These are phyloP conservation scores for Sindora glabra DNA, from an alignment of 306 rosid species.

Conservation along the genomic window DNA sequence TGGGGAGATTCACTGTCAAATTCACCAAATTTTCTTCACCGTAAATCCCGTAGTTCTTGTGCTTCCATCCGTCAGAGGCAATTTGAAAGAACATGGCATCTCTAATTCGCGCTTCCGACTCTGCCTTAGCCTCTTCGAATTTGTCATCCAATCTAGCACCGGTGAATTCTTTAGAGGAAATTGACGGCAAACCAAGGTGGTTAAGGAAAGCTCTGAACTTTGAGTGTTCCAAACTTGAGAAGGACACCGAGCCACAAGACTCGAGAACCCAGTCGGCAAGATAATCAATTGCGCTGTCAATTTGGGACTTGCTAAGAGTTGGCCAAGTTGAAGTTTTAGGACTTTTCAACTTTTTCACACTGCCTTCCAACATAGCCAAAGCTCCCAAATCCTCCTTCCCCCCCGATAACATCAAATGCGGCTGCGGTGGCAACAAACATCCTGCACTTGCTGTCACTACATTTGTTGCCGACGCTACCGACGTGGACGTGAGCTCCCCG, in stretches of 20 bases:
- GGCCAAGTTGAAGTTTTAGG: slow-evolving; percentile 83
- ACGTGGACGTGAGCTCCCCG: slow-evolving; percentile 36
- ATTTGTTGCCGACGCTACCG: slow-evolving; percentile 22
- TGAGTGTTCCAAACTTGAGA: slow-evolving; percentile 71
- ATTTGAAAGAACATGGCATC: slow-evolving; percentile 94
- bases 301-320: slow-evolving; percentile 51
- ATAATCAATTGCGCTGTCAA: slow-evolving; percentile 60
- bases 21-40: slow-evolving; percentile 57
- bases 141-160: slow-evolving; percentile 47
- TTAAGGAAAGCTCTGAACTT: slow-evolving; percentile 76
- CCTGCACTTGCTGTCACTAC: slow-evolving; percentile 11
- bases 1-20: slow-evolving; percentile 73
- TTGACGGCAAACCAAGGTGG: slow-evolving; percentile 66
- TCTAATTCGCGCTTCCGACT: slow-evolving; percentile 67
- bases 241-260: slow-evolving; percentile 72
- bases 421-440: slow-evolving; percentile 34
- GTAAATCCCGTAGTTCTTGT: slow-evolving; percentile 19
- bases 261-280: slow-evolving; percentile 85
- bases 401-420: slow-evolving; percentile 79
- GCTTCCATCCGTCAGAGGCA: slow-evolving; percentile 77
- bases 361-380: slow-evolving; percentile 86
- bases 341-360: slow-evolving; percentile 92
- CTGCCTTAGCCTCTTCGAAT: slow-evolving; percentile 67
- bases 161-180: slow-evolving; percentile 51
- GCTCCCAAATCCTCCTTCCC: slow-evolving; percentile 91